Evolutionary conservation across 345 rosid genomes (phyloP).

Genomic region (Streptanthus diversifolius): DNA sequence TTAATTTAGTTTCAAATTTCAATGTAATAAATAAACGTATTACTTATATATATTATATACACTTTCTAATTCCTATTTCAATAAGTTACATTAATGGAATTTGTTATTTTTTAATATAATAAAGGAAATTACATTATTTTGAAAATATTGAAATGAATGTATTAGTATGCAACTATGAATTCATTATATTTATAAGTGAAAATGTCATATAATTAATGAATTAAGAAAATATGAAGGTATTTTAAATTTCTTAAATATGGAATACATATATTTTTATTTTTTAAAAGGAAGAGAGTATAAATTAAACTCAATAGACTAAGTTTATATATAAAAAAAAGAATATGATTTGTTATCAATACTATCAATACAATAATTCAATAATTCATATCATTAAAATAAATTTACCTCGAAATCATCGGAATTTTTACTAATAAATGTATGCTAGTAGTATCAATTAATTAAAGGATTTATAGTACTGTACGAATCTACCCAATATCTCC

Average conservation of each 20-base stretch:
- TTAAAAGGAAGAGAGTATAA: neutral
- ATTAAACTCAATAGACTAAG: no score
- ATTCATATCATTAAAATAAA: neutral
- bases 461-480: neutral
- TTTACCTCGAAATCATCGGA: constrained; percentile 21
- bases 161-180: neutral
- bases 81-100: neutral
- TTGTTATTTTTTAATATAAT: neutral
- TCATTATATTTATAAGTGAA: neutral
- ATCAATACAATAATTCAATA: neutral
- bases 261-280: neutral
- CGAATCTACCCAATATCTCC: neutral
- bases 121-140: neutral
- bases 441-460: neutral
- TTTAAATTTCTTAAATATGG: neutral
- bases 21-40: no score
- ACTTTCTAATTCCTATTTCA: neutral
- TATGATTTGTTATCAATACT: no score
- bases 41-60: no score
- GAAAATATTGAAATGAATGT: neutral
- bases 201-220: neutral
- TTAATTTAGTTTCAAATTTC: no score
- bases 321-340: no score
- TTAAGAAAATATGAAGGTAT: neutral
- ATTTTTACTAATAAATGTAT: neutral